Evolutionary conservation across 2,329 filamentous ascomycete genomes (phyloP).

Genomic region (Lecanoromycetidae sp.): DNA sequence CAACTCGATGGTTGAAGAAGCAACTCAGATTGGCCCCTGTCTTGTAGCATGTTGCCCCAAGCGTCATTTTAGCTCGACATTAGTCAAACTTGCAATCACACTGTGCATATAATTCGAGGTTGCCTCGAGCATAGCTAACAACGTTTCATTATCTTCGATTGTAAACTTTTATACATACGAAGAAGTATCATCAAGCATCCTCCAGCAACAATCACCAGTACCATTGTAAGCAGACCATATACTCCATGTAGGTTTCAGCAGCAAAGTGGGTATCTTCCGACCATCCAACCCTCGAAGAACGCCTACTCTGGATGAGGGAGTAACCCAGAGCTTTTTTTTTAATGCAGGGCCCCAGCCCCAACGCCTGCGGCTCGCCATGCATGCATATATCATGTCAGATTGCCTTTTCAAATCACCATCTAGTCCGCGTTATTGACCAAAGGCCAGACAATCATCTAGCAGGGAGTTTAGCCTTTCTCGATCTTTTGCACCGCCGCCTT

Average conservation of each 20-base stretch:
- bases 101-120: too few relatives aligned
- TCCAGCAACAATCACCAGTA: too few relatives aligned
- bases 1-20: background rate
- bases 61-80: too few relatives aligned
- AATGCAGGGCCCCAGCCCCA: background rate
- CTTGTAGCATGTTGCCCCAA: too few relatives aligned
- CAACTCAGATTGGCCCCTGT: background rate
- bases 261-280: conserved; percentile 12
- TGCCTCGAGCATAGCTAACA: background rate
- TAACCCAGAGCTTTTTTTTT: background rate
- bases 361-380: conserved; percentile 7
- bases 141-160: background rate
- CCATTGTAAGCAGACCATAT: background rate
- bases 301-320: background rate
- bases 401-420: too few relatives aligned
- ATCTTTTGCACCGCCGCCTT: conserved; percentile 45
- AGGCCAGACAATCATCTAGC: conserved; percentile 31
- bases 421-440: conserved; percentile 13
- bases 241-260: conserved; percentile 1
- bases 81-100: too few relatives aligned
- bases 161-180: background rate
- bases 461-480: conserved; percentile 38
- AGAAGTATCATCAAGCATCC: too few relatives aligned
- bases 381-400: background rate
- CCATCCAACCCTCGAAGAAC: background rate